Evolutionary conservation across 257 asterid genomes (phyloP).

Genomic region (Osmanthus fragrans): DNA sequence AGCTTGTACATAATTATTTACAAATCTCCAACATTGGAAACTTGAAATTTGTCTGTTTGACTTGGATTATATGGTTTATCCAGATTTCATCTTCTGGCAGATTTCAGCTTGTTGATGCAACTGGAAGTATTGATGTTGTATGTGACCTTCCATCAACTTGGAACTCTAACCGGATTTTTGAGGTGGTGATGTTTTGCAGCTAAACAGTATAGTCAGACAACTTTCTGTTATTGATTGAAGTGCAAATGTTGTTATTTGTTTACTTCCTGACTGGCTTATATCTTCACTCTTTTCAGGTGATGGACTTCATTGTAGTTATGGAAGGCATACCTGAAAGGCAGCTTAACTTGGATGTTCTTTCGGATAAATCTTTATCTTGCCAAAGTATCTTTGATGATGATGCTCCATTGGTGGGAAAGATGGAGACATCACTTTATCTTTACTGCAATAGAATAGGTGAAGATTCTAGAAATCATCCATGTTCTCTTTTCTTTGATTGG

Average conservation of each 20-base stretch:
- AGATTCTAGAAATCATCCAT: conserved; percentile 28
- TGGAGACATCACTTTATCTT: conserved; percentile 46
- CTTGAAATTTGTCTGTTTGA: conserved; percentile 7
- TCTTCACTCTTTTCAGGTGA: conserved; percentile 47
- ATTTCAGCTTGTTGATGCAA: conserved; percentile 85
- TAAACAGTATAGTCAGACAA: conserved; percentile 13
- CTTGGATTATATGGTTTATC: conserved; percentile 28
- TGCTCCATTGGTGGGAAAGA: conserved; percentile 37
- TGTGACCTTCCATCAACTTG: conserved; percentile 56
- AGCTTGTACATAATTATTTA: neutral
- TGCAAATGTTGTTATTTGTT: neutral
- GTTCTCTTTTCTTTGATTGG: conserved; percentile 38
- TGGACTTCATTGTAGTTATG: conserved; percentile 50
- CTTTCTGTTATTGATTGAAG: neutral
- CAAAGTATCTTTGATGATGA: conserved; percentile 52
- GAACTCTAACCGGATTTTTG: conserved; percentile 54
- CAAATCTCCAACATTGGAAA: neutral
- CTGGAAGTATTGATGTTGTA: conserved; percentile 75
- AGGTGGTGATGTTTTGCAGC: conserved; percentile 46
- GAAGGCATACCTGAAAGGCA: conserved; percentile 57
- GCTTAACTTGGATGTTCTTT: conserved; percentile 37
- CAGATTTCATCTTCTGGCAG: conserved; percentile 88
- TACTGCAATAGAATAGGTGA: conserved; percentile 36
- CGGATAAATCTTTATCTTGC: conserved; percentile 59
- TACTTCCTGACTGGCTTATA: conserved; percentile 7